Conservation (phyloP, 2,329 filamentous ascomycete genomes). For the Conoideocrella luteorostrata region DNA sequence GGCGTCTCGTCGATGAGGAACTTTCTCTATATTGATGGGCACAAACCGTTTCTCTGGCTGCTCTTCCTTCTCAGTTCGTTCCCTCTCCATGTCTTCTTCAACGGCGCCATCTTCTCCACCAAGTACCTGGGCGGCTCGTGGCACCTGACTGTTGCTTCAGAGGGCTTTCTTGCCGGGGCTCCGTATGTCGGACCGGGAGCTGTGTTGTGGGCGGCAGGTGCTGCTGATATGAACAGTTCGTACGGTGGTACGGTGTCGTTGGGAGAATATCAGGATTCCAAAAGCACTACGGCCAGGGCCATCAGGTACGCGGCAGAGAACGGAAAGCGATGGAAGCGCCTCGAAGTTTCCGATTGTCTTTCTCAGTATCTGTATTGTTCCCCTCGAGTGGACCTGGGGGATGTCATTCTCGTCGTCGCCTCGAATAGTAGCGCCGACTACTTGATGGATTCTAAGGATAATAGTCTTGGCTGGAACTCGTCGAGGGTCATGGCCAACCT, state of each 20-base stretch:
- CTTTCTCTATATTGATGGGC: not conserved
- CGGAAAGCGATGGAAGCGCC: not conserved
- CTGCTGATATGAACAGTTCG: not conserved
- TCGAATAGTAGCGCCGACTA: not conserved
- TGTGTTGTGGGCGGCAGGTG: not conserved
- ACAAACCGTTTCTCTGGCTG: conserved; percentile 11
- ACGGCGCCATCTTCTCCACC: conserved; percentile 11
- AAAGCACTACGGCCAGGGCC: not conserved
- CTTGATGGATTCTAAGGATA: not conserved
- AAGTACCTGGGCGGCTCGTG: conserved; percentile 6
- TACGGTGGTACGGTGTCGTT: not conserved
- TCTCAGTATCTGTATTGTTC: not conserved
- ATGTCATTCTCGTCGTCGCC: not conserved
- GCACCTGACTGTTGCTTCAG: conserved; percentile 10
- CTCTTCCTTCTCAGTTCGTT: conserved; percentile 18
- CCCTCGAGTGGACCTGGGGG: not conserved
- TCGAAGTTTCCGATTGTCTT: not conserved
- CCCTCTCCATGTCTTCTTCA: conserved; percentile 22
- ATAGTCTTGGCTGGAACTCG: not conserved
- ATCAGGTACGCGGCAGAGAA: not conserved
- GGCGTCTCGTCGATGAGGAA: conserved; percentile 28
- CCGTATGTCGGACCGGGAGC: not conserved
- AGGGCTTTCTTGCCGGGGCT: not conserved
- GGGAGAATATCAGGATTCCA: not conserved
- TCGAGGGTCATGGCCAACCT: not conserved